These are phyloP conservation scores for Saxispiralis lemnorum DNA, from an alignment of 495 filamentous ascomycete genomes.

Conservation along the genomic window DNA sequence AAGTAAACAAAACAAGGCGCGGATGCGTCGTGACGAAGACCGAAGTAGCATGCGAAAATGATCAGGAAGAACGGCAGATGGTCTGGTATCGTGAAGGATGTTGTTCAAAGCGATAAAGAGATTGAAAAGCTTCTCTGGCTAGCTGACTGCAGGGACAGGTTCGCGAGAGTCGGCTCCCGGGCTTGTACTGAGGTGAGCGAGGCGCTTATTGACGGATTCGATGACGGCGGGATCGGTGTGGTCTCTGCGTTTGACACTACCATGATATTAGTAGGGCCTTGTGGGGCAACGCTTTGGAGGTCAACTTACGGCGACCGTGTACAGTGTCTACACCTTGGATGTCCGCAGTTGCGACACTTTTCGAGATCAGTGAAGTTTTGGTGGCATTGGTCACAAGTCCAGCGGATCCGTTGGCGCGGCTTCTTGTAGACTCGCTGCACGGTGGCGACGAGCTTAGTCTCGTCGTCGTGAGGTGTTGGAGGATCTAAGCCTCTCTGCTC, in stretches of 20 bases:
- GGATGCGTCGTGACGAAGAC: too few relatives aligned
- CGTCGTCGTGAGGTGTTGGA: too few relatives aligned
- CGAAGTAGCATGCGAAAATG: too few relatives aligned
- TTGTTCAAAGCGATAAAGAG: too few relatives aligned
- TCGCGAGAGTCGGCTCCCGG: too few relatives aligned
- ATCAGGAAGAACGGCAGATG: too few relatives aligned
- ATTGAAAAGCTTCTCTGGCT: too few relatives aligned
- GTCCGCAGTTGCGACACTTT: constrained; percentile 6
- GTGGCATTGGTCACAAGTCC: constrained; percentile 7
- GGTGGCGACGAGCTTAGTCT: constrained; percentile 14
- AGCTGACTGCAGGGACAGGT: too few relatives aligned
- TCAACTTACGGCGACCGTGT: constrained; percentile 6
- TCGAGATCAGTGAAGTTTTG: background rate
- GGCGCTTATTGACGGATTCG: background rate
- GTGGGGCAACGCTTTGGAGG: too few relatives aligned
- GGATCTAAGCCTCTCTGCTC: too few relatives aligned
- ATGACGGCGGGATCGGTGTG: constrained; percentile 1
- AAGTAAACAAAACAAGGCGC: too few relatives aligned
- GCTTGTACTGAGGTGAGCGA: background rate
- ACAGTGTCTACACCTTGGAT: constrained; percentile 7
- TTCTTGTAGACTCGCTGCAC: constrained; percentile 22
- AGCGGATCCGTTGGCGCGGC: constrained; percentile 12
- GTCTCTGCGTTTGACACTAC: background rate
- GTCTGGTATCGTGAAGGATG: too few relatives aligned
- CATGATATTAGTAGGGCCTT: background rate